Evolutionary conservation across 2,329 filamentous ascomycete species (phyloP), one percentile per base, ranked within the genome.

Genomic region (Mycogone perniciosa): DNA sequence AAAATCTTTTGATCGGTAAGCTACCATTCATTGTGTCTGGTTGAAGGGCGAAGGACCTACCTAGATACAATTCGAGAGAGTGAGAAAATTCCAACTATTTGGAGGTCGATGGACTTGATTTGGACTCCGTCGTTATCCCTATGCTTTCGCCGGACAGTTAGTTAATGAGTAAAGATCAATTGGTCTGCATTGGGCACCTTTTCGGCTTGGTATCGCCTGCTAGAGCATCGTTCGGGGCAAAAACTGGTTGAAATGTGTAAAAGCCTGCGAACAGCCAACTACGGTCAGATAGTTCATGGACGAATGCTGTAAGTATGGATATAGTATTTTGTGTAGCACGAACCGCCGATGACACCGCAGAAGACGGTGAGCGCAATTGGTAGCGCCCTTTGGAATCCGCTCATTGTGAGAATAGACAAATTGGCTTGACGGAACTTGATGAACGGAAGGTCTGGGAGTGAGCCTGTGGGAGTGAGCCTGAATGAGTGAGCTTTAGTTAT

Each of bases 211-310:
- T 44, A 20, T 50, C 38, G 10, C 53, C 55, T 7, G 54, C 48
- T 4, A 53, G 31, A 11, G 50, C 56, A 39, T 62, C 54, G 4
- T 46, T 46, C 6, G 60, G 59, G 2, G 61, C 62, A 47, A 71
- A 57, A 29, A 65, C 57, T 26, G 68, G 68, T 35, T 67, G 61
- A 43, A 70, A 71, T 2, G 68, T 70, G 53, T 71, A 71, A 30
- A 62, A 62, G 38, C 68, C 68, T 71, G 47, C 11, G 5, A 5
- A 9, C 33, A 26, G 31, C 39, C 30, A 52, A 20, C 20, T 3
- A 20, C 20, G 20, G 20, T 20, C 20, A 20, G 20, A 20, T 20
- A n/a, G n/a, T n/a, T n/a, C 20, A 20, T 20, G 20, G 20, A 20
- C 20, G 20, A 20, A 20, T 20, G 3, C 20, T 20, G 44, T 61